Evolutionary conservation across 2,329 filamentous ascomycete species (phyloP).

Genomic region (Chalaropsis thielavioides): DNA sequence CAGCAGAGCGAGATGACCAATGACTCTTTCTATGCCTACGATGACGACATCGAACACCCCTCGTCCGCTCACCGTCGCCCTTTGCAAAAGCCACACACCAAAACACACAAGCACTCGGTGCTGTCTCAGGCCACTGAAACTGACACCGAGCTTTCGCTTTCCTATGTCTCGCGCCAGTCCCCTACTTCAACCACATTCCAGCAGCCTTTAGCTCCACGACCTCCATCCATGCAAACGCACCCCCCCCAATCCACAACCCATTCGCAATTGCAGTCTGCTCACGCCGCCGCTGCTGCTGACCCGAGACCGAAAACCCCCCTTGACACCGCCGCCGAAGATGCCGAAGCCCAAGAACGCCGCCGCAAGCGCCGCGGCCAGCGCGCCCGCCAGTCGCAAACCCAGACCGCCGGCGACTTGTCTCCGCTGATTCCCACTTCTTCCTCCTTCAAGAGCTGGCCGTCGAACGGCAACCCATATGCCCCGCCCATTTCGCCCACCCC

Average conservation of each 20-base stretch:
- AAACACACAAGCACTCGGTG: background rate
- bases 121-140: slow-evolving; percentile 7
- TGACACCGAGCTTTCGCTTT: slow-evolving; percentile 5
- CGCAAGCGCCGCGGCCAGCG: slow-evolving; percentile 16
- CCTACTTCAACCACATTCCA: slow-evolving; percentile 16
- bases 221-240: slow-evolving; percentile 9
- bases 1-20: slow-evolving; percentile 16
- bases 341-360: slow-evolving; percentile 14
- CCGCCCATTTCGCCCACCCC: slow-evolving; percentile 9
- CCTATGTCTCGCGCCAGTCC: slow-evolving; percentile 9
- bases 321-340: slow-evolving; percentile 12
- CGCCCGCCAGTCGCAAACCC: slow-evolving; percentile 9
- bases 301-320: slow-evolving; percentile 12
- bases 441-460: slow-evolving; percentile 5
- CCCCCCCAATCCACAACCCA: background rate
- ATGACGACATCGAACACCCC: slow-evolving; percentile 5
- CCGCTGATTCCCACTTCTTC: slow-evolving; percentile 13
- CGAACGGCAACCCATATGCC: slow-evolving; percentile 7
- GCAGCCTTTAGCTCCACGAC: slow-evolving; percentile 15
- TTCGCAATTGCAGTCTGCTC: background rate
- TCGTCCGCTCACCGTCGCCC: slow-evolving; percentile 4
- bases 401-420: slow-evolving; percentile 13
- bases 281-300: background rate
- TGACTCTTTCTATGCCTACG: slow-evolving; percentile 13
- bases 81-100: background rate